phyloP scores from a whole-genome alignment of 805 yeast genomes.

The Candida stauntonica region DNA sequence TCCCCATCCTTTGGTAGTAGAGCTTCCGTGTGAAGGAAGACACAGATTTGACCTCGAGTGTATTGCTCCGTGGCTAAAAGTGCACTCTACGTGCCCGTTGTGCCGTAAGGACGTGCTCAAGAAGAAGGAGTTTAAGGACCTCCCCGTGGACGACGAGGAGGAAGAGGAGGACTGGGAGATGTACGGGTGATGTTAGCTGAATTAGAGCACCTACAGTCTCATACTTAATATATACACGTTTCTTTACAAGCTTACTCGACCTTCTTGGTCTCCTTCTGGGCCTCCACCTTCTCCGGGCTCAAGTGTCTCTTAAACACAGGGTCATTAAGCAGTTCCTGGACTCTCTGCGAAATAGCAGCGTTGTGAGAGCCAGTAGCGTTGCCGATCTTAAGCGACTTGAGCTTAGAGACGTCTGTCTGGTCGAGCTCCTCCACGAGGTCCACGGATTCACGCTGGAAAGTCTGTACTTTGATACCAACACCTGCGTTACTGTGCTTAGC shows the following conservation, averaged over 20 bases:
- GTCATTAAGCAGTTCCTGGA: slow-evolving; percentile 63
- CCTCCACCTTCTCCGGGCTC: slow-evolving; percentile 10
- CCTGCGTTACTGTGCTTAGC: slow-evolving; percentile 74
- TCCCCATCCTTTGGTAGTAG: slow-evolving; percentile 73
- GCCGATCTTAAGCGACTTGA: slow-evolving; percentile 10
- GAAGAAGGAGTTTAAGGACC: slow-evolving; percentile 36
- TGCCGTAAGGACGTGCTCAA: slow-evolving; percentile 71
- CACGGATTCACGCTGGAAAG: slow-evolving; percentile 51
- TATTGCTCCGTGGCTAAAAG: slow-evolving; percentile 81
- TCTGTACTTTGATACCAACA: slow-evolving; percentile 75
- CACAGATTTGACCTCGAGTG: slow-evolving; percentile 89
- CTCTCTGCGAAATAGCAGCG: slow-evolving; percentile 39
- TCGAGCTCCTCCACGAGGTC: slow-evolving; percentile 40
- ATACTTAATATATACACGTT: background rate
- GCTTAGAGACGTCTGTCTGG: slow-evolving; percentile 10
- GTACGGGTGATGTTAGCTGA: slow-evolving; percentile 44
- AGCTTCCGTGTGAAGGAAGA: slow-evolving; percentile 55
- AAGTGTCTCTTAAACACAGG: slow-evolving; percentile 61
- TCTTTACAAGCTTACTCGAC: slow-evolving; percentile 3
- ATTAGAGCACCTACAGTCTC: too few relatives aligned
- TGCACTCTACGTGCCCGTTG: slow-evolving; percentile 76
- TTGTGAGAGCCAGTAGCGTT: slow-evolving; percentile 8
- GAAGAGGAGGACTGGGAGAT: slow-evolving; percentile 73
- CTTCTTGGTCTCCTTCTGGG: slow-evolving; percentile 9
- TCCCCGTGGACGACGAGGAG: slow-evolving; percentile 33